Evolutionary conservation across 495 filamentous ascomycete species (phyloP).

Genomic region (Xeromyces bisporus): DNA sequence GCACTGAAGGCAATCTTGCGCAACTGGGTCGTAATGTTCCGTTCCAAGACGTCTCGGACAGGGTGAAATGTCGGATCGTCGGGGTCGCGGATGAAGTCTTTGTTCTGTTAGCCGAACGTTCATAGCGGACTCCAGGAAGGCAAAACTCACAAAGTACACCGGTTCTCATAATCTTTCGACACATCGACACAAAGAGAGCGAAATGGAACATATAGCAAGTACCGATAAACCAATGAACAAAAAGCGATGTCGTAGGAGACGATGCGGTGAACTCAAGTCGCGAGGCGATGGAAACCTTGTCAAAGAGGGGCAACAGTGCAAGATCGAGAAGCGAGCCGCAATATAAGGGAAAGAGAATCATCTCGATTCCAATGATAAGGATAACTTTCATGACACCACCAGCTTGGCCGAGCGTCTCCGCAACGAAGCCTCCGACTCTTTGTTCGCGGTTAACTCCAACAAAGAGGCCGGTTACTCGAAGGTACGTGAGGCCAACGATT

Average conservation of each 20-base stretch:
- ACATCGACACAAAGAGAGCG: slow-evolving; percentile 97
- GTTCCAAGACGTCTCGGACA: slow-evolving; percentile 88
- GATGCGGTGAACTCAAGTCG: slow-evolving; percentile 57
- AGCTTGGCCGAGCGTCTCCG: slow-evolving; percentile 79
- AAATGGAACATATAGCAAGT: slow-evolving; percentile 99
- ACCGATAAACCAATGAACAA: slow-evolving; percentile 97
- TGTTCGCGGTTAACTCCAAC: slow-evolving; percentile 46
- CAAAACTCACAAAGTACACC: slow-evolving; percentile 72
- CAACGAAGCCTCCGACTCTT: slow-evolving; percentile 56
- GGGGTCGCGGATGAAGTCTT: slow-evolving; percentile 94
- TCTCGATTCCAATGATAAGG: slow-evolving; percentile 95
- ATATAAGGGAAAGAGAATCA: slow-evolving; percentile 93
- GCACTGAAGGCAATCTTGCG: slow-evolving; percentile 94
- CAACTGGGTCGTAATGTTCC: slow-evolving; percentile 80
- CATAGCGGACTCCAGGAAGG: not conserved
- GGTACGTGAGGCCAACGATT: slow-evolving; percentile 56
- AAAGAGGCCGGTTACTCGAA: slow-evolving; percentile 50
- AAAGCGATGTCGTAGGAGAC: slow-evolving; percentile 72
- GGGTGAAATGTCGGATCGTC: slow-evolving; percentile 98
- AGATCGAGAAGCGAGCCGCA: slow-evolving; percentile 83
- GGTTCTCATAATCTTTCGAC: slow-evolving; percentile 85
- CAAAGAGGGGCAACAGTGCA: slow-evolving; percentile 78
- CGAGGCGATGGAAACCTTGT: slow-evolving; percentile 54
- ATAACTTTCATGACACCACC: slow-evolving; percentile 97
- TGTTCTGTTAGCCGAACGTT: not conserved